Conservation (phyloP, 768 basidiomycete genomes). For the Terana coerulea region DNA sequence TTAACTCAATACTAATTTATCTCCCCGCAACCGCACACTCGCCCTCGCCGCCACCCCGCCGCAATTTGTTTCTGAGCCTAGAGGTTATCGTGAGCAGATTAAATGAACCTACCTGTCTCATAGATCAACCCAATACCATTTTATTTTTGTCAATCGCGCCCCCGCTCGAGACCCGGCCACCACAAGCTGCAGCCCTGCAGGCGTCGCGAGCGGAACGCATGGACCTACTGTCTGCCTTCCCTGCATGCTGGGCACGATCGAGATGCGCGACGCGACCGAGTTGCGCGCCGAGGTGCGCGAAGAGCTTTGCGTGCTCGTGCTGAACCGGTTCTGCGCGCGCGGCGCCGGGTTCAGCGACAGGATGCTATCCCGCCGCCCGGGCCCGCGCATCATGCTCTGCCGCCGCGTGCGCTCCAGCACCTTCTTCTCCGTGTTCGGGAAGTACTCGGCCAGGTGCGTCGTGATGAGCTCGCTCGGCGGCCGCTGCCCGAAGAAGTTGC, state of each 20-base stretch:
- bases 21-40: no score
- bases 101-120: no score
- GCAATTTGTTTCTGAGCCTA: no score
- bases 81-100: no score
- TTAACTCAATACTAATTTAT: no score
- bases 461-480: conserved; percentile 98
- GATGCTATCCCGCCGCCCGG: conserved; percentile 45
- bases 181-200: no score
- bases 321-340: conserved; percentile 50
- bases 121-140: no score
- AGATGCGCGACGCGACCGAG: conserved; percentile 39
- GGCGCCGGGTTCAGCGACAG: conserved; percentile 44
- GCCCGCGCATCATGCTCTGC: conserved; percentile 77
- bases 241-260: conserved; percentile 3
- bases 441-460: conserved; percentile 92
- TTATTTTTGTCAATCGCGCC: no score
- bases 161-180: no score
- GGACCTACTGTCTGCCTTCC: no score
- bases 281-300: conserved; percentile 35
- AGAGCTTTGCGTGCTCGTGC: conserved; percentile 56
- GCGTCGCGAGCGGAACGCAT: no score
- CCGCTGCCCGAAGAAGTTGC: conserved; percentile 97
- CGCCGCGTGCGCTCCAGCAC: conserved; percentile 84
- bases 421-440: conserved; percentile 91
- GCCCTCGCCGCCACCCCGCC: no score